phyloP scores from a whole-genome alignment of 2,329 filamentous ascomycete species.

The Clonostachys rosea region DNA sequence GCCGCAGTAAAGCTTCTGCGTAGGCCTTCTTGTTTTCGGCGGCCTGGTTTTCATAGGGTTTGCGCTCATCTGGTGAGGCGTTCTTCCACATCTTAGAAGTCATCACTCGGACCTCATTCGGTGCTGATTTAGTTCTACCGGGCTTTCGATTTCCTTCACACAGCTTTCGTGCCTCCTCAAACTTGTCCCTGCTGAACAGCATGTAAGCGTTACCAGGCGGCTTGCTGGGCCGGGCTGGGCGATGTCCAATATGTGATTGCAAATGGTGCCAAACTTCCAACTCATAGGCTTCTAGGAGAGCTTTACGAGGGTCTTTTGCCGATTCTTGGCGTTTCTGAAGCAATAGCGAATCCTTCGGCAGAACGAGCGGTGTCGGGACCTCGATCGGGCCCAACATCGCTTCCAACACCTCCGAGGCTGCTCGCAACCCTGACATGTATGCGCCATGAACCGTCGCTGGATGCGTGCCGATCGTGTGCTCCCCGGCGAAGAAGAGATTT shows the following conservation, averaged over 20 bases:
- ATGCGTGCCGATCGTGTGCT: constrained; percentile 93
- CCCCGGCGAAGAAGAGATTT: constrained; percentile 90
- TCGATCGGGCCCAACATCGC: constrained; percentile 76
- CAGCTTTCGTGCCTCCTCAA: constrained; percentile 53
- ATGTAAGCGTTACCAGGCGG: constrained; percentile 81
- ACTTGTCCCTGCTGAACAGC: constrained; percentile 77
- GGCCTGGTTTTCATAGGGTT: constrained; percentile 74
- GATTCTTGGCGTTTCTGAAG: constrained; percentile 51
- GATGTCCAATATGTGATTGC: constrained; percentile 61
- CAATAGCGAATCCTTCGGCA: constrained; percentile 50
- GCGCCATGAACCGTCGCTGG: constrained; percentile 96
- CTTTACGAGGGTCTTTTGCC: constrained; percentile 42
- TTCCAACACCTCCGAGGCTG: constrained; percentile 80
- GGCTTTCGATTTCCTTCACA: constrained; percentile 62
- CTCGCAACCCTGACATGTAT: constrained; percentile 87
- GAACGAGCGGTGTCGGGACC: constrained; percentile 70
- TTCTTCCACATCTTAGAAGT: constrained; percentile 91
- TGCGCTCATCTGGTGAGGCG: constrained; percentile 62
- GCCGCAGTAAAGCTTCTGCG: constrained; percentile 49
- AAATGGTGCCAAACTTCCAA: constrained; percentile 47
- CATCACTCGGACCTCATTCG: constrained; percentile 81
- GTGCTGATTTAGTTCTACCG: constrained; percentile 55
- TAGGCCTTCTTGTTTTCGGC: constrained; percentile 66
- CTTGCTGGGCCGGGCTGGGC: constrained; percentile 68
- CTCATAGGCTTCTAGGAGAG: constrained; percentile 53